Percentiles rank a stretch among this genome's conserved stretches.
phyloP scores from a whole-genome alignment of 2,329 filamentous ascomycete species.

The Reticulascus tulasneorum region DNA sequence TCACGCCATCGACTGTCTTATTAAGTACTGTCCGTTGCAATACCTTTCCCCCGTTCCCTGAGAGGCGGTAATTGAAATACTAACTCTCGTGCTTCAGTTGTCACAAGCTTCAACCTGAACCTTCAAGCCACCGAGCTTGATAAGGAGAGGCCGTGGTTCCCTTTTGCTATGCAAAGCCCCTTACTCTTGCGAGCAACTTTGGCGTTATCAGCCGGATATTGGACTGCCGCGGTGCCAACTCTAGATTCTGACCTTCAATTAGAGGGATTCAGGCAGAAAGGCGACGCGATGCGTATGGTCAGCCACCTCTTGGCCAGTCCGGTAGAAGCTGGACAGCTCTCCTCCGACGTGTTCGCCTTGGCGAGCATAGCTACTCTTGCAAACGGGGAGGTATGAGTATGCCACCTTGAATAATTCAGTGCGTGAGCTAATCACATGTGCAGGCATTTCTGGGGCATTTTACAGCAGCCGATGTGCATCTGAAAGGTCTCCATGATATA shows the following conservation, averaged over 20 bases:
- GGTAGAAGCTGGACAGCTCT: background rate
- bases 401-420: background rate
- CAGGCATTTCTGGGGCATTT: slow-evolving; percentile 15
- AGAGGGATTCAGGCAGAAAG: slow-evolving; percentile 14
- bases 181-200: slow-evolving; percentile 14
- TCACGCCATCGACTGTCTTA: slow-evolving; percentile 7
- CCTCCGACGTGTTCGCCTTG: slow-evolving; percentile 7
- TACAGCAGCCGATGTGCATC: slow-evolving; percentile 9
- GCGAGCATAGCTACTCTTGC: slow-evolving; percentile 11
- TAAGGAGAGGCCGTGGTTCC: slow-evolving; percentile 14
- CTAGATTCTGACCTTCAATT: slow-evolving; percentile 7
- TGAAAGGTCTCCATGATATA: slow-evolving; percentile 12
- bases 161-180: slow-evolving; percentile 15
- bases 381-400: slow-evolving; percentile 10
- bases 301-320: slow-evolving; percentile 3
- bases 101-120: slow-evolving; percentile 13
- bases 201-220: slow-evolving; percentile 13
- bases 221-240: slow-evolving; percentile 7
- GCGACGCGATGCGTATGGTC: slow-evolving; percentile 13
- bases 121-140: slow-evolving; percentile 12
- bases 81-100: slow-evolving; percentile 8
- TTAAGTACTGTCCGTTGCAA: slow-evolving; percentile 11
- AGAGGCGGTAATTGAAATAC: background rate
- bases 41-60: background rate
- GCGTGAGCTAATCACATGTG: background rate